Evolutionary conservation across 257 asterid species (phyloP), one percentile per base, ranked within the genome.

Genomic region (Primulina eburnea): DNA sequence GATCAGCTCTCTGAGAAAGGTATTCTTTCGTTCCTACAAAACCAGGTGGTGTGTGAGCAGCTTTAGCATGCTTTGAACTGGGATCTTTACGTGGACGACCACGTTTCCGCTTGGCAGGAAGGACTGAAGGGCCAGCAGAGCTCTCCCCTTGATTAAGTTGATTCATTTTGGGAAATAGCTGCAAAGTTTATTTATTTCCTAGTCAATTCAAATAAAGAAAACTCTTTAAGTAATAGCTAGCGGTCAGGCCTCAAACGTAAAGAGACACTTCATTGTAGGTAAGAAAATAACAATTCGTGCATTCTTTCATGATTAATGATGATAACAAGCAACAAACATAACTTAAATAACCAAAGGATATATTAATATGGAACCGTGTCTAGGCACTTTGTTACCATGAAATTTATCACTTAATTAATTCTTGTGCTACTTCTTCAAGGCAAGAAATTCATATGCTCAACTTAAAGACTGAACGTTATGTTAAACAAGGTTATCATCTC

Each of bases 21-120:
- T 66, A 64, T 62, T 76, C 85, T 70, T 68, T 77, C 11, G 26
- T 62, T 62, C 79, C 77, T 71, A 79, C 82, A 67, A 82, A 83
- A 58, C 83, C 87, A 65, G 92, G 90, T 16, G 20, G 2, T 50
- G 21, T 50, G 57, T 17, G 57, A 16, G 57, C 57, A 50, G 57
- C 21, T 50, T 50, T 50, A 50, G 57, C 57, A 50, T 50, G 57
- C 57, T 16, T 50, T 17, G 17, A 17, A 14, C 20, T 50, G 20
- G 57, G 57, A 50, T 50, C 57, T 50, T 50, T 50, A 17, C 57
- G 57, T 50, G 57, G 57, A 50, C 57, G 57, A 50, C 57, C 57
- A 50, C 57, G 57, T 50, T 17, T 16, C 18, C 57, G 57, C 57
- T 50, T 50, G 1, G 0, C 57, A 6, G 21, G 57, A 50, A 50